Evolutionary conservation across 371 early-diverging fungal genomes (phyloP).

Genomic region (Apophysomyces ossiformis): DNA sequence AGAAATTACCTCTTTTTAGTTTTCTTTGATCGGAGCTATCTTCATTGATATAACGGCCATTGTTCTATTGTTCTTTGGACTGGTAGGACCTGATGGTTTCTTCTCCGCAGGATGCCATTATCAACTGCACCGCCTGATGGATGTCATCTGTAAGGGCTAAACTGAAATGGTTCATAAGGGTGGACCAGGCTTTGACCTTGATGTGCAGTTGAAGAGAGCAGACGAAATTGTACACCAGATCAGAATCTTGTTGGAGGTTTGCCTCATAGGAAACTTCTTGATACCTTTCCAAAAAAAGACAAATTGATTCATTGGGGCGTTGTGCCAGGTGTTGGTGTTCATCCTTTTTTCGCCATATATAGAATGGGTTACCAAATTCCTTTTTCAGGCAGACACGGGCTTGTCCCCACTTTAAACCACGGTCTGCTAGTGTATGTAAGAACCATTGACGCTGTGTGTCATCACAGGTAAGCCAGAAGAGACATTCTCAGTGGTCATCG

Average conservation of each 20-base stretch:
- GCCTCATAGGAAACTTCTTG: not conserved
- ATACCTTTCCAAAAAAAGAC: not conserved
- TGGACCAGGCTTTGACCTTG: not conserved
- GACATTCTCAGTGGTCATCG: too few relatives aligned
- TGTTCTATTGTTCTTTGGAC: not conserved
- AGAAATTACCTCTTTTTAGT: not conserved
- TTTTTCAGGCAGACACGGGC: not conserved
- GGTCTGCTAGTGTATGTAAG: too few relatives aligned
- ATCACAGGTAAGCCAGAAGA: too few relatives aligned
- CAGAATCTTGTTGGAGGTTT: not conserved
- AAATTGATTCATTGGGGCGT: not conserved
- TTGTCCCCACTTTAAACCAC: too few relatives aligned
- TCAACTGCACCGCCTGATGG: not conserved
- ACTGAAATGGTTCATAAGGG: not conserved
- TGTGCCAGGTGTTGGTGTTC: not conserved
- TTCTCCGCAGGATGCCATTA: not conserved
- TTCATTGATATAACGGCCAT: not conserved
- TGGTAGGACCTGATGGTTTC: not conserved
- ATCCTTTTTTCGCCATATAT: not conserved
- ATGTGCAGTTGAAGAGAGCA: not conserved
- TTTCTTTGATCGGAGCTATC: not conserved
- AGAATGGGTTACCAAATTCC: not conserved
- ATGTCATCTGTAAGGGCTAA: not conserved
- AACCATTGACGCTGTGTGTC: too few relatives aligned
- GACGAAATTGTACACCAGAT: slow-evolving; percentile 1